A percentile compares a stretch with the other conserved stretches of the same genome.
Evolutionary conservation across 768 basidiomycete species (phyloP).

Genomic region (Xerocomus spinulosus): DNA sequence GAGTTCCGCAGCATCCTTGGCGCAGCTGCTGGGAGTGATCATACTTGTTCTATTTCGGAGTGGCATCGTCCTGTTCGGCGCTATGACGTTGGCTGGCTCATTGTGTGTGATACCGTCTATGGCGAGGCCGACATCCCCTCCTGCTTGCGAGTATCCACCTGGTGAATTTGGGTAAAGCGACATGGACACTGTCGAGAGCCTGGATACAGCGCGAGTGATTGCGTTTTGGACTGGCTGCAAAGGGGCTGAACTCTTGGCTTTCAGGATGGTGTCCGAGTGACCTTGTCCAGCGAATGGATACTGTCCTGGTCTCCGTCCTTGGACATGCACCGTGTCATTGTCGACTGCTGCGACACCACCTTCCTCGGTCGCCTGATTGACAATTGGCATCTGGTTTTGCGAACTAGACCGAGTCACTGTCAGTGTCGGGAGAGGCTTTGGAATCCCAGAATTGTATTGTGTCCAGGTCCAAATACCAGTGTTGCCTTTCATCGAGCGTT

Average conservation of each 20-base stretch:
- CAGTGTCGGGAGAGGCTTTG: conserved; percentile 22
- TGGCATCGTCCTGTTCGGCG: conserved; percentile 24
- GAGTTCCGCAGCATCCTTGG: conserved; percentile 19
- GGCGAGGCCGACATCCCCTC: conserved; percentile 31
- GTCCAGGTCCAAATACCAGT: conserved; percentile 54
- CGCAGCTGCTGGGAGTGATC: conserved; percentile 11
- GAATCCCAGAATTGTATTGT: conserved; percentile 43
- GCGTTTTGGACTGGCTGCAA: conserved; percentile 41
- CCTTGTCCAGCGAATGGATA: conserved; percentile 28
- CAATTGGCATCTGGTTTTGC: conserved; percentile 9
- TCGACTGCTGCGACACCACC: conserved; percentile 4
- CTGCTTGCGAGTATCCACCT: conserved; percentile 20
- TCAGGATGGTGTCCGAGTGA: conserved; percentile 17
- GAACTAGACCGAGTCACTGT: conserved; percentile 24
- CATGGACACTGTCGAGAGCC: conserved; percentile 40
- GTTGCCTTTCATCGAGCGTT: conserved; percentile 35
- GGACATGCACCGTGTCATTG: conserved; percentile 13
- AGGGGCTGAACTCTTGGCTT: conserved; percentile 25
- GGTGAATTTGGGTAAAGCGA: conserved; percentile 48
- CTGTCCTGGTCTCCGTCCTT: conserved; percentile 8
- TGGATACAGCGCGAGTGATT: conserved; percentile 37
- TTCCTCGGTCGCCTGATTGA: conserved; percentile 8
- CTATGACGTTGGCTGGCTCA: conserved; percentile 35
- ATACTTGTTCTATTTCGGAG: conserved; percentile 22
- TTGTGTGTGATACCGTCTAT: conserved; percentile 39